Evolutionary conservation across 352 stramenopile species (phyloP), one percentile per base, ranked within the genome.

Genomic region (Phytophthora boehmeriae): DNA sequence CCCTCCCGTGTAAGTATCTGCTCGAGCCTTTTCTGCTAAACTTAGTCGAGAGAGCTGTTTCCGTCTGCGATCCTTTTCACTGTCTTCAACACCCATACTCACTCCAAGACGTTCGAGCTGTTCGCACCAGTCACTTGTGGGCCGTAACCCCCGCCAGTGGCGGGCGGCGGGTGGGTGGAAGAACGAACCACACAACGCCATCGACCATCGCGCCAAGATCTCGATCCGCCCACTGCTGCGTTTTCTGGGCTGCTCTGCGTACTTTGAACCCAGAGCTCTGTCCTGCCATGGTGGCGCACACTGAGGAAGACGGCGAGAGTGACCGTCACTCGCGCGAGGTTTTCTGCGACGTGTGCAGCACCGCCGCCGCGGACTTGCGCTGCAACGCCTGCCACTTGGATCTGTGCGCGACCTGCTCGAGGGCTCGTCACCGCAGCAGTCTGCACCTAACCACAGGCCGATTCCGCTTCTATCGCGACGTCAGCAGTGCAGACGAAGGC

Each of bases 341-440:
- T 22, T 47, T 51, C 27, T 92, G 83, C 46, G 78, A 89, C 32
- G 78, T 88, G 45, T 92, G 83, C 38, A 14, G 35, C 2, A 25
- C 44, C 23, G 13, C 22, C 0, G 5, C 38, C 14, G 80, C 80
- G 5, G 63, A 65, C 11, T 54, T 88, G 35, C 47, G 46, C 27
- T 92, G 80, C 44, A 45, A 46, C 9, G 69, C 70, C 34, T 92
- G 82, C 46, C 74, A 80, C 42, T 66, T 92, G 19, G 47, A 65
- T 22, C 70, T 82, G 46, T 92, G 83, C 42, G 52, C 53, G 8
- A 9, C 19, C 5, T 92, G 83, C 45, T 76, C 68, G 2, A 56
- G 66, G 4, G 62, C 82, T 19, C 79, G 85, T 49, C 54, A 67
- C 27, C 50, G 45, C 54, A 82, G 79, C 50, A 76, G 35, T 20